These are phyloP conservation scores for Arxiozyma slooffiae DNA, from an alignment of 1,139 yeast genomes.

Conservation along the genomic window DNA sequence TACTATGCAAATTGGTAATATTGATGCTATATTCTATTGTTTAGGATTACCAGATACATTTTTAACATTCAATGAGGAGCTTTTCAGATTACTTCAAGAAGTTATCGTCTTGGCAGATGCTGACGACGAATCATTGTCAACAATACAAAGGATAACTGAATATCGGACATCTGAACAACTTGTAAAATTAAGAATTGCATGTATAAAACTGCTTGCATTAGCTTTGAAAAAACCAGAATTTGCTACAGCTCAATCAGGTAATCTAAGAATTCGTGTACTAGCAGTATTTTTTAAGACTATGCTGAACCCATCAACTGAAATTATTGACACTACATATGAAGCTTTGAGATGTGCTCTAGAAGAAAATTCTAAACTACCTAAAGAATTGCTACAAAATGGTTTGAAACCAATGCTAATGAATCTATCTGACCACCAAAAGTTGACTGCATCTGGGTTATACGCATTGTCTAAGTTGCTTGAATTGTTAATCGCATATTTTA, in stretches of 20 bases:
- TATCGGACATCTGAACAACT: slow-evolving; percentile 82
- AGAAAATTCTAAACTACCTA: slow-evolving; percentile 82
- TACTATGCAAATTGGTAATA: slow-evolving; percentile 97
- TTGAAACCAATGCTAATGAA: slow-evolving; percentile 92
- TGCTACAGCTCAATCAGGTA: slow-evolving; percentile 67
- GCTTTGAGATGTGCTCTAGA: slow-evolving; percentile 79
- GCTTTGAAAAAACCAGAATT: slow-evolving; percentile 79
- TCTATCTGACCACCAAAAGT: slow-evolving; percentile 80
- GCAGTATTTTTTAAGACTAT: slow-evolving; percentile 93
- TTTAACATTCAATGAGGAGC: slow-evolving; percentile 77
- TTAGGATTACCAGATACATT: slow-evolving; percentile 72
- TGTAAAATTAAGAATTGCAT: slow-evolving; percentile 76
- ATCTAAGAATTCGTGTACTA: slow-evolving; percentile 72
- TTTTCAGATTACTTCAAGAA: slow-evolving; percentile 74
- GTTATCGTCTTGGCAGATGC: slow-evolving; percentile 94
- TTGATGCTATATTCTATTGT: slow-evolving; percentile 91
- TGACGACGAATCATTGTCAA: slow-evolving; percentile 88
- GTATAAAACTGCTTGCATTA: slow-evolving; percentile 71
- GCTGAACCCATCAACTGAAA: slow-evolving; percentile 74
- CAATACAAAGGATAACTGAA: slow-evolving; percentile 76
- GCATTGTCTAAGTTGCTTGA: slow-evolving; percentile 84
- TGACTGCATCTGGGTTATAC: slow-evolving; percentile 83
- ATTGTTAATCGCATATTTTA: slow-evolving; percentile 79
- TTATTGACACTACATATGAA: slow-evolving; percentile 85
- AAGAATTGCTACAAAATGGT: slow-evolving; percentile 86